Percentiles rank a stretch among this genome's conserved stretches.
These are phyloP conservation scores for Auriscalpium vulgare DNA, from an alignment of 768 basidiomycete genomes.

Conservation along the genomic window DNA sequence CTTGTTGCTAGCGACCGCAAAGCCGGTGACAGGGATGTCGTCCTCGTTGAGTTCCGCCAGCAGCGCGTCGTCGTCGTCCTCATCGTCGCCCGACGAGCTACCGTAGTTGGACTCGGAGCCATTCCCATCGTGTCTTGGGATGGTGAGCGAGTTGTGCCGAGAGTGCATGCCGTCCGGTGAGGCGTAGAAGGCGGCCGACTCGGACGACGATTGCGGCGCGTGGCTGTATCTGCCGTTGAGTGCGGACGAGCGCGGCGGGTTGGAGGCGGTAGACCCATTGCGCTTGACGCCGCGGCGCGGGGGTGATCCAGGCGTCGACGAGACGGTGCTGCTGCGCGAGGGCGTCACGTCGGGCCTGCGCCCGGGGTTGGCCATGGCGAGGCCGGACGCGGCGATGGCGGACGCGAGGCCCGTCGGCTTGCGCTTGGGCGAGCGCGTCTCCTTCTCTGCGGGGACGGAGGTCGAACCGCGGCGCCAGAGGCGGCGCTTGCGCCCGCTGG, in stretches of 20 bases:
- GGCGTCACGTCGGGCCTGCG: slow-evolving; percentile 23
- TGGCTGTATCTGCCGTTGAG: slow-evolving; percentile 6
- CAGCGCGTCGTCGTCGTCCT: slow-evolving; percentile 17
- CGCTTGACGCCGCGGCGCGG: not conserved
- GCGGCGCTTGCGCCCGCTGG: slow-evolving; percentile 10
- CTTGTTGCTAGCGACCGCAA: slow-evolving; percentile 93
- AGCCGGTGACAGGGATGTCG: slow-evolving; percentile 90
- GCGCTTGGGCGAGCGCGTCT: slow-evolving; percentile 18
- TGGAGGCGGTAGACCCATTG: not conserved
- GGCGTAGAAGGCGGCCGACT: slow-evolving; percentile 3
- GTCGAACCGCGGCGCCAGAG: slow-evolving; percentile 10
- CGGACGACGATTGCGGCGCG: slow-evolving; percentile 13
- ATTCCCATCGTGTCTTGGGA: slow-evolving; percentile 18
- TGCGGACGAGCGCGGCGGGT: slow-evolving; percentile 5
- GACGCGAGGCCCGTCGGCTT: slow-evolving; percentile 54
- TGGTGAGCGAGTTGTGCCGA: slow-evolving; percentile 16
- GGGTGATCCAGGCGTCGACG: slow-evolving; percentile 3
- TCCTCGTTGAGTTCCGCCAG: slow-evolving; percentile 43
- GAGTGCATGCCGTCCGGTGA: slow-evolving; percentile 14
- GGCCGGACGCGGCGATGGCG: slow-evolving; percentile 58
- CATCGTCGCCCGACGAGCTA: slow-evolving; percentile 13
- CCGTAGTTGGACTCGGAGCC: slow-evolving; percentile 14
- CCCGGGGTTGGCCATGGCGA: slow-evolving; percentile 55
- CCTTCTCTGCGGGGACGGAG: slow-evolving; percentile 23
- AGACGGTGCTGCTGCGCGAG: slow-evolving; percentile 4